Conservation (phyloP, 192 early-diverging fungal species). For the Podochytrium sp. region DNA sequence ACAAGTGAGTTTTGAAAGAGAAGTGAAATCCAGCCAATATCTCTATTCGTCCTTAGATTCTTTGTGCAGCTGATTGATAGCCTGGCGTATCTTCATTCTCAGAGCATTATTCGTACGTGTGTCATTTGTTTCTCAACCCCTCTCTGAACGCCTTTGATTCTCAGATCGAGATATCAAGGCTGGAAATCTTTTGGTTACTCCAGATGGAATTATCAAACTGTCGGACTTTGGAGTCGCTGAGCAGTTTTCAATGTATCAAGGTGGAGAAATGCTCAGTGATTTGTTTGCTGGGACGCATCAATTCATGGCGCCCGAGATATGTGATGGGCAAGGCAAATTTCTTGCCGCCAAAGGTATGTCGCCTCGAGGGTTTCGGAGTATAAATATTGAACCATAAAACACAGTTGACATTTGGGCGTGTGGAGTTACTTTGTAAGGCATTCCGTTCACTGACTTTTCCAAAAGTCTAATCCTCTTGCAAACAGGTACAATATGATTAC, state of each 20-base stretch:
- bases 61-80: conserved; percentile 64
- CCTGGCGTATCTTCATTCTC: conserved; percentile 53
- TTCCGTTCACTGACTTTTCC: neutral
- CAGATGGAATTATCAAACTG: conserved; percentile 59
- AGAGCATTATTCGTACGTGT: conserved; percentile 54
- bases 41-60: conserved; percentile 35
- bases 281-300: conserved; percentile 65
- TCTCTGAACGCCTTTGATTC: neutral
- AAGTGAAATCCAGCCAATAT: no score
- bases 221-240: conserved; percentile 66
- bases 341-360: conserved; percentile 47
- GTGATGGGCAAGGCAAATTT: conserved; percentile 39
- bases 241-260: conserved; percentile 53
- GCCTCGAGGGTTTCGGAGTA: no score
- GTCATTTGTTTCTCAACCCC: neutral
- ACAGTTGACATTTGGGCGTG: conserved; percentile 64
- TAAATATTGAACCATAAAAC: no score
- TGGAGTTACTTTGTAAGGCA: conserved; percentile 52
- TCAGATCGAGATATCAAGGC: conserved; percentile 67
- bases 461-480: neutral
- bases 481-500: conserved; percentile 60
- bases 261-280: conserved; percentile 37
- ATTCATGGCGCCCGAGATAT: conserved; percentile 59
- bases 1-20: conserved; percentile 39
- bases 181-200: conserved; percentile 56